These are phyloP conservation scores for Viola odorata DNA, from an alignment of 345 rosid species.

Conservation along the genomic window DNA sequence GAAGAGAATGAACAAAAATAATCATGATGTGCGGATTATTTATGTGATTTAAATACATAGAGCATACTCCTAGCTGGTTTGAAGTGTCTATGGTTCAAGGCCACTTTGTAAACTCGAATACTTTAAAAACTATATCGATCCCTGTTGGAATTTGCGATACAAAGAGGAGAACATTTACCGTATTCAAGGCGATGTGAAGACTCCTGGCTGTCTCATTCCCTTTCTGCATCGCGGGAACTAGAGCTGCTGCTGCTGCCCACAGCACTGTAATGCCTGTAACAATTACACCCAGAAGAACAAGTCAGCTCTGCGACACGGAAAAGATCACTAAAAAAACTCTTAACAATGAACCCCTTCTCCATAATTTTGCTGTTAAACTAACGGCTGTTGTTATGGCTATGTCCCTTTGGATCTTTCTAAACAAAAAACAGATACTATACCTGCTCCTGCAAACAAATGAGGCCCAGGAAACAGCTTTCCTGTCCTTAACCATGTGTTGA, in stretches of 20 bases:
- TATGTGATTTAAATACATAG: not conserved
- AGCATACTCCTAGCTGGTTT: not conserved
- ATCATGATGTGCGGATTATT: not conserved
- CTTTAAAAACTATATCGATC: constrained; percentile 67
- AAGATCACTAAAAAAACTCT: not conserved
- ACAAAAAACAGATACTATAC: constrained; percentile 18
- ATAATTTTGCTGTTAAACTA: no score
- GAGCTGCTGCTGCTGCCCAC: constrained; percentile 79
- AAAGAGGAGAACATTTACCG: constrained; percentile 60
- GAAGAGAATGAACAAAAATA: not conserved
- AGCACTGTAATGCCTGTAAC: constrained; percentile 61
- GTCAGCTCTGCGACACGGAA: not conserved
- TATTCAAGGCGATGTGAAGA: constrained; percentile 78
- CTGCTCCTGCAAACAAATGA: constrained; percentile 90
- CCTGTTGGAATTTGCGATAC: constrained; percentile 85
- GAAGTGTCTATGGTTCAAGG: constrained; percentile 34
- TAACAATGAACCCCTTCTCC: no score
- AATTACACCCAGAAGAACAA: constrained; percentile 1
- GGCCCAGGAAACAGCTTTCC: constrained; percentile 99
- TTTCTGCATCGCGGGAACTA: constrained; percentile 88
- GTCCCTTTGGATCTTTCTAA: not conserved
- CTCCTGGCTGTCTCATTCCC: constrained; percentile 76
- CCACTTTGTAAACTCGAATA: constrained; percentile 83
- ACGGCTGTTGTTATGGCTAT: not conserved
- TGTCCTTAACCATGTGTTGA: constrained; percentile 76